phyloP scores from a whole-genome alignment of 768 basidiomycete species.

The Pluteus cervinus region DNA sequence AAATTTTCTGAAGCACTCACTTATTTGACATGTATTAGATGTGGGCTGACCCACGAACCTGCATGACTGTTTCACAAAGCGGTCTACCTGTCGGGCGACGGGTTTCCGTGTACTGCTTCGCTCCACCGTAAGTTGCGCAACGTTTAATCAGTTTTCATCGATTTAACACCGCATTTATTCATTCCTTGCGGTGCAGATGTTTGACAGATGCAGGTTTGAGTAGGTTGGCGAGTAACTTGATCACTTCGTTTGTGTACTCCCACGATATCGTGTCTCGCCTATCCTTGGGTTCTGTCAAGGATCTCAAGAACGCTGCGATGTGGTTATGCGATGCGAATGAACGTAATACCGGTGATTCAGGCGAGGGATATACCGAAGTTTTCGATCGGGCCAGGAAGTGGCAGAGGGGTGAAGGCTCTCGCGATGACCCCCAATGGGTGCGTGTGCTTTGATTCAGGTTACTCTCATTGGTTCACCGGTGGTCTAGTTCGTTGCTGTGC shows the following conservation, averaged over 20 bases:
- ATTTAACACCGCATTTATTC: no score
- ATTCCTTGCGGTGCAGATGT: conserved; percentile 34
- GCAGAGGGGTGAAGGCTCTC: conserved; percentile 49
- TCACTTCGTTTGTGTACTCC: conserved; percentile 77
- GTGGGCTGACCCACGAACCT: conserved; percentile 82
- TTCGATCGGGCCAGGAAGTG: conserved; percentile 46
- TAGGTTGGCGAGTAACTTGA: conserved; percentile 52
- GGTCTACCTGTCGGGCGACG: conserved; percentile 62
- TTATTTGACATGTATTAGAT: conserved; percentile 37
- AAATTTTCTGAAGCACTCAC: background rate
- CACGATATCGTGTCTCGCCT: conserved; percentile 77
- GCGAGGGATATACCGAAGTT: conserved; percentile 48
- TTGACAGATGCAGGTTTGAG: conserved; percentile 56
- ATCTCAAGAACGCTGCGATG: conserved; percentile 65
- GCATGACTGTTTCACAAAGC: conserved; percentile 60
- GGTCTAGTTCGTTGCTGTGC: conserved; percentile 78
- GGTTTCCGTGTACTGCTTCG: conserved; percentile 74
- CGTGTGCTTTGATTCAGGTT: conserved; percentile 6
- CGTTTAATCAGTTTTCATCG: no score
- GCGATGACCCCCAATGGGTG: conserved; percentile 56
- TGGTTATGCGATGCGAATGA: conserved; percentile 76
- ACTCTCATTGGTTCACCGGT: background rate
- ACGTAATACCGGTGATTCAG: conserved; percentile 33
- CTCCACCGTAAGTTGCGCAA: conserved; percentile 56
- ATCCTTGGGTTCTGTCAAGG: conserved; percentile 71